Evolutionary conservation across 148 eudicot species (phyloP).

Genomic region (Rheum nobile): DNA sequence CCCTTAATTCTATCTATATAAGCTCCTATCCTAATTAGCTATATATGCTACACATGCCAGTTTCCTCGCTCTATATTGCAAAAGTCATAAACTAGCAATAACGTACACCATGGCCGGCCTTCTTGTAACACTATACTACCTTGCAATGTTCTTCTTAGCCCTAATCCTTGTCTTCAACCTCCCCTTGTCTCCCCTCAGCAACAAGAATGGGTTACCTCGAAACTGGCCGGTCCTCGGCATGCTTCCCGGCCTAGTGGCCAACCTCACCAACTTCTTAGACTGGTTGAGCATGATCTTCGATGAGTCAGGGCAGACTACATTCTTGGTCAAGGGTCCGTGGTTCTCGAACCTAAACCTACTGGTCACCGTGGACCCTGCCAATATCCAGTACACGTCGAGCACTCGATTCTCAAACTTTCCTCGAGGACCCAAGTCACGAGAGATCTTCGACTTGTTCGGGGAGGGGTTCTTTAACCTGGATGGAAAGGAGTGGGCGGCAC

Average conservation of each 20-base stretch:
- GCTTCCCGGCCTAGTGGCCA: not conserved
- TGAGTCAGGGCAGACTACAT: not conserved
- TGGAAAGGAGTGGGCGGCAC: conserved; percentile 14
- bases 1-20: too few species aligned
- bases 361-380: conserved; percentile 23
- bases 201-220: conserved; percentile 4
- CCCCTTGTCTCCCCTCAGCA: too few species aligned
- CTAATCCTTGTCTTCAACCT: too few species aligned
- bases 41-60: too few species aligned
- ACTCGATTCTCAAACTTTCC: conserved; percentile 13
- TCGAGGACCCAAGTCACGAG: conserved; percentile 14
- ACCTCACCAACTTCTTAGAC: not conserved
- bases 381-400: conserved; percentile 16
- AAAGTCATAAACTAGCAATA: too few species aligned
- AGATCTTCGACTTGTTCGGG: conserved; percentile 25
- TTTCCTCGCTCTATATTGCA: too few species aligned
- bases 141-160: too few species aligned
- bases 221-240: conserved; percentile 19
- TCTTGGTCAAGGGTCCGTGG: conserved; percentile 15
- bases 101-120: too few species aligned
- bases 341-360: conserved; percentile 14
- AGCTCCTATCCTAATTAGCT: too few species aligned
- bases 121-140: too few species aligned
- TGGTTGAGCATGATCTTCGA: not conserved
- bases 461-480: conserved; percentile 27